Base-by-base conservation (phyloP, 1,139 yeast species). In the Yamadazyma atlantica region DNA sequence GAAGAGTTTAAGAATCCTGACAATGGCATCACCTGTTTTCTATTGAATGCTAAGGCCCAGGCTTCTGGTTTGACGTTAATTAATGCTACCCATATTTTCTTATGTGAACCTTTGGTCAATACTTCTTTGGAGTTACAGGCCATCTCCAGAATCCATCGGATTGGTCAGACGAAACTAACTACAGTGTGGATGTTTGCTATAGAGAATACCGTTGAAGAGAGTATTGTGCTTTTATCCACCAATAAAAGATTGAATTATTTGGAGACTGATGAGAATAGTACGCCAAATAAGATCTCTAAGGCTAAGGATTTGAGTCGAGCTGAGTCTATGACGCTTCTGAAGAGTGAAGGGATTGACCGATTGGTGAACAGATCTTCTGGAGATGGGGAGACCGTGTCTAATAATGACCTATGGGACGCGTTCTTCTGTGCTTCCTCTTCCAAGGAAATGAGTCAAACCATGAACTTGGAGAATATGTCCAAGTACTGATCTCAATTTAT, bases 151-250 rank as follows among this genome's bases (percentile, higher is more conserved):
- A 82, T 92, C 32, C 96, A 90, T 55, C 67, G 98, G 44, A 90
- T 92, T 54, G 98, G 98, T 0, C 98, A 92, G 57, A 76, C 73
- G 3, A 67, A 71, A 29, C 78, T 76, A 13, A 92, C 97, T 0
- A 84, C 82, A 2, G 95, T 92, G 2, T 90, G 97, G 96, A 82
- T 85, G 76, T 88, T 90, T 64, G 82, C 86, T 23, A 84, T 89
- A 39, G 79, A 76, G 41, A 82, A 84, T 33, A 81, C 96, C 0
- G 94, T 92, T n/a, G 98, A 92, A 58, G 96, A 90, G 56, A 82
- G 85, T 37, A 85, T 92, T 38, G 76, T 87, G n/a, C 63, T 72
- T 30, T 61, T 77, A 42, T 72, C 82, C 2, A 74, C 82, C 0
- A 70, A 66, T 37, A 77, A 74, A 48, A 50, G 84, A 38, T 48